Evolutionary conservation across 2,329 filamentous ascomycete genomes (phyloP).

Genomic region (Didymella pomorum): DNA sequence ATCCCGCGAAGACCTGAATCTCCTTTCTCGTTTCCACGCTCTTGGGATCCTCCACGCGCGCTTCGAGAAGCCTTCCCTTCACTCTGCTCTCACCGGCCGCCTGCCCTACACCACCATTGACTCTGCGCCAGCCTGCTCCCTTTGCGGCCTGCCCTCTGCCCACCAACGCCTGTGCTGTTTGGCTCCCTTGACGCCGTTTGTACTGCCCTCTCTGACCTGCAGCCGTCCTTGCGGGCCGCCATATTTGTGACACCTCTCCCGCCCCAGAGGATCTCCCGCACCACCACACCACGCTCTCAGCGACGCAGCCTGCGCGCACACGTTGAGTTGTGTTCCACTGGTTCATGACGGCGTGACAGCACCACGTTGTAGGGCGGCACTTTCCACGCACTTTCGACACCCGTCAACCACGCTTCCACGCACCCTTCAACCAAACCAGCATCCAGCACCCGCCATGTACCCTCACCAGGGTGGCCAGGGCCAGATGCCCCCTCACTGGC

Average conservation of each 20-base stretch:
- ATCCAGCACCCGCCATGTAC: conserved; percentile 45
- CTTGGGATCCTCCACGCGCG: conserved; percentile 42
- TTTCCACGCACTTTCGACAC: conserved; percentile 9
- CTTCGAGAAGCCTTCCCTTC: conserved; percentile 41
- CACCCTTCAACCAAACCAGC: conserved; percentile 2
- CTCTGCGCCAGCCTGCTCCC: conserved; percentile 1
- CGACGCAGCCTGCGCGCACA: conserved; percentile 16
- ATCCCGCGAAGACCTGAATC: conserved; percentile 44
- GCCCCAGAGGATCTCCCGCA: conserved; percentile 38
- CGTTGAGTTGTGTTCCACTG: conserved; percentile 26
- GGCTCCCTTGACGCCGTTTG: conserved; percentile 19
- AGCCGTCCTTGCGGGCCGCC: conserved; percentile 45
- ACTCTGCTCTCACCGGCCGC: conserved; percentile 5
- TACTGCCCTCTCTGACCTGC: conserved; percentile 37
- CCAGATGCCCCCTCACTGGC: conserved; percentile 51
- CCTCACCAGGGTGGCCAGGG: conserved; percentile 49
- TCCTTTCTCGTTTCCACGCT: conserved; percentile 47
- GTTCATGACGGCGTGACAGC: conserved; percentile 42
- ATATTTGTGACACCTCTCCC: conserved; percentile 43
- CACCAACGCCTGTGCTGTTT: conserved; percentile 15
- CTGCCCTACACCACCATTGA: conserved; percentile 1
- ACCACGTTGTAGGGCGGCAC: conserved; percentile 33
- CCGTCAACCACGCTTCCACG: conserved; percentile 9
- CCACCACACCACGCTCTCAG: conserved; percentile 23
- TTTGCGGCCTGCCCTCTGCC: conserved; percentile 11